Evolutionary conservation across 495 filamentous ascomycete species (phyloP), one percentile per base, ranked within the genome.

Genomic region (Immersiella caudata): DNA sequence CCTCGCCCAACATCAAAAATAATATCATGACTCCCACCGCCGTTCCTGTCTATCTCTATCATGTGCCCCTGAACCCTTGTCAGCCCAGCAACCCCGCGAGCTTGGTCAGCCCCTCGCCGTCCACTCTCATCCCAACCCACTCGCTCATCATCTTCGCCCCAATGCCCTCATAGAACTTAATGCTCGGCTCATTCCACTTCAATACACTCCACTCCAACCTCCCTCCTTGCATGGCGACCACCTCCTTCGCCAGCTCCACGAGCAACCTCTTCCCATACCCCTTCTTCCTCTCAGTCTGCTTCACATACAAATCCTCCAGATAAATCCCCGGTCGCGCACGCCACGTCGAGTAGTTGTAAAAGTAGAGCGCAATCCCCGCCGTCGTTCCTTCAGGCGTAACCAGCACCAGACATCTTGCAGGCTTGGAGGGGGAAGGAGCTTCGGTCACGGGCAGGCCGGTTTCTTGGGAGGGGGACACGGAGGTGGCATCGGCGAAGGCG

Each of bases 141-240:
- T 95, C 94, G 63, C 85, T 86, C 91, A 93, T 90, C 71, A 80
- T 80, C 73, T 79, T 85, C n/a, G 94, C 95, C 6, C 95, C 94
- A 65, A 97, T 82, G 68, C 85, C 83, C 74, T 89, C 85, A 73
- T 99, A 98, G 74, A 99, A 97, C 73, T 88, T 81, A 77, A 97
- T 93, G 70, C 87, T 91, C 50, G 91, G 91, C 81, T 92, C 86
- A 78, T 99, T 97, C 94, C 87, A 91, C 79, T 89, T 93, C 70
- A 99, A 77, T 71, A 97, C 94, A 73, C 87, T 92, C 95, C 95
- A 99, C 79, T 97, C 94, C 65, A 99, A 76, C 70, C 95, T 85
- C 7, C 85, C 84, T 0, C 93, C 94, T 14, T 85, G 79, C 40
- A 93, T 87, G 66, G 83, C 83, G 61, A 91, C 81, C 60, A 91